These are phyloP conservation scores for Russula earlei DNA, from an alignment of 768 basidiomycete species.

Conservation along the genomic window DNA sequence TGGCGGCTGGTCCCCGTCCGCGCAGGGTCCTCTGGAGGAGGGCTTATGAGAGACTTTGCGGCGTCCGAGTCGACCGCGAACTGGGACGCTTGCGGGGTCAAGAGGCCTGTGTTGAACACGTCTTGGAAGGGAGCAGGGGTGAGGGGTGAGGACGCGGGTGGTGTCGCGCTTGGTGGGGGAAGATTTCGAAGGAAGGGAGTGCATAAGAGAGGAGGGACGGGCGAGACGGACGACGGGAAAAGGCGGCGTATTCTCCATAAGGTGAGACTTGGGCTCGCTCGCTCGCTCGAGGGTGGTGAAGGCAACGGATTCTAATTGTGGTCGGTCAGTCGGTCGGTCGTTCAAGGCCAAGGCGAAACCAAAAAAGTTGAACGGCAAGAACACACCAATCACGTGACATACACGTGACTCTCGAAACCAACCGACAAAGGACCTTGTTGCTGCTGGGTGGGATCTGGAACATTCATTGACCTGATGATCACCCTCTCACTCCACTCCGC, in stretches of 20 bases:
- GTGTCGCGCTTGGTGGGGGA: constrained; percentile 8
- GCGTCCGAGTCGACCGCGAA: constrained; percentile 9
- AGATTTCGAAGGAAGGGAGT: constrained; percentile 7
- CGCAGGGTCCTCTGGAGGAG: constrained; percentile 15
- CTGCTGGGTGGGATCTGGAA: no score
- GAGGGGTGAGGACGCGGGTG: constrained; percentile 12
- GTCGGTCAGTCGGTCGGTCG: no score
- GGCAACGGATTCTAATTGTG: no score
- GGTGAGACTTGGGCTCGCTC: neutral
- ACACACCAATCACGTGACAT: no score
- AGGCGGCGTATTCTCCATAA: constrained; percentile 18
- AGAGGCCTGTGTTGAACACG: constrained; percentile 11
- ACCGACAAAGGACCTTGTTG: no score
- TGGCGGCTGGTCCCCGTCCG: neutral
- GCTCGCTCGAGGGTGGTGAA: no score
- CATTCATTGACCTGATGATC: no score
- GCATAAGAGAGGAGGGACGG: neutral
- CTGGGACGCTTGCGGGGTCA: constrained; percentile 15
- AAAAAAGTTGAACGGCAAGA: no score
- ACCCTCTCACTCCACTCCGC: no score
- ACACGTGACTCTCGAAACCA: no score
- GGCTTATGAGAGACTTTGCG: constrained; percentile 18
- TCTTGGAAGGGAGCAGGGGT: neutral
- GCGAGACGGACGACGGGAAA: neutral
- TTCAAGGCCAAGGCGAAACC: no score